phyloP scores from a whole-genome alignment of 1,139 yeast genomes.

The Sugiyamaella paludigena region DNA sequence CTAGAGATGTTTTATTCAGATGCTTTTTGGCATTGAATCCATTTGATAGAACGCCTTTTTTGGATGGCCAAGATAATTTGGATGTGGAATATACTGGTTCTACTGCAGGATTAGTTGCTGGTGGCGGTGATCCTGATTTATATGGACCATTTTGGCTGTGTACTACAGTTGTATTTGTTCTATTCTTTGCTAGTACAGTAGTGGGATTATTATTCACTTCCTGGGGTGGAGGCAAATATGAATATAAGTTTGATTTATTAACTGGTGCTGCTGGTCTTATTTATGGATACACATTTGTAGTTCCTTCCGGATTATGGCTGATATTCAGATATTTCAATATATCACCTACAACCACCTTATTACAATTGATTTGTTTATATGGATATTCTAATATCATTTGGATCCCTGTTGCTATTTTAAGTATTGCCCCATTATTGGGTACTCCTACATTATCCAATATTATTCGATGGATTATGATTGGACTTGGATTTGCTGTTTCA shows the following conservation, averaged over 20 bases:
- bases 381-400: conserved; percentile 79
- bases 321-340: conserved; percentile 44
- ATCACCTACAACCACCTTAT: conserved; percentile 38
- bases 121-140: conserved; percentile 49
- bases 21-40: conserved; percentile 40
- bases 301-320: conserved; percentile 56
- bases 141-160: conserved; percentile 88
- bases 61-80: conserved; percentile 31
- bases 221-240: conserved; percentile 46
- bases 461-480: conserved; percentile 40
- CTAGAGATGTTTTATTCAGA: conserved; percentile 49
- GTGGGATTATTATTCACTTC: conserved; percentile 50
- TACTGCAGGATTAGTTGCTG: conserved; percentile 31
- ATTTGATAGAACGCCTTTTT: conserved; percentile 32
- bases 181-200: conserved; percentile 70
- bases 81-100: conserved; percentile 39
- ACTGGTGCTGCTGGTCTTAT: conserved; percentile 64
- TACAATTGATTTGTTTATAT: conserved; percentile 56
- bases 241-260: conserved; percentile 60
- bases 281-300: conserved; percentile 67
- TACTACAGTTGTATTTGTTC: conserved; percentile 66
- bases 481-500: conserved; percentile 39
- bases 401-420: conserved; percentile 71
- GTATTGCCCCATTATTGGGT: conserved; percentile 43
- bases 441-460: conserved; percentile 37